Conservation (phyloP, 257 asterid species). For the Linaria vulgaris region DNA sequence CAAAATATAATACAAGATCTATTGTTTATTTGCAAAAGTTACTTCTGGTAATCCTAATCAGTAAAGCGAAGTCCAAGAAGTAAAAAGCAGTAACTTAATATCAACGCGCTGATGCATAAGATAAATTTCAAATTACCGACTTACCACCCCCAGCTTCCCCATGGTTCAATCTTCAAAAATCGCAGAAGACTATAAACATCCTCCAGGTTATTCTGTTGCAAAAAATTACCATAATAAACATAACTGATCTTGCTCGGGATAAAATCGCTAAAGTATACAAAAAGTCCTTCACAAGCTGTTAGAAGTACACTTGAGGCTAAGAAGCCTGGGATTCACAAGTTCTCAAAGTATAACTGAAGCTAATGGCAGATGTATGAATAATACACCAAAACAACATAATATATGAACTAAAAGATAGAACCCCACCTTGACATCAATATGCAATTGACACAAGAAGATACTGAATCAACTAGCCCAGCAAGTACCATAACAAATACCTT, state of each 20-base stretch:
- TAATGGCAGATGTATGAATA: conserved; percentile 2
- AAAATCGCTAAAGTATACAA: conserved; percentile 15
- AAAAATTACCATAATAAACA: conserved; percentile 23
- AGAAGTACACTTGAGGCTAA: not conserved
- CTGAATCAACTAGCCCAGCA: conserved; percentile 3
- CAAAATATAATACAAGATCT: conserved; percentile 9
- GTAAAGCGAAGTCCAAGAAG: conserved; percentile 9
- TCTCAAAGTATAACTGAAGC: conserved; percentile 15
- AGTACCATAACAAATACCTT: conserved; percentile 6
- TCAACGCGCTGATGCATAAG: conserved; percentile 25
- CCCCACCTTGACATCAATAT: not conserved
- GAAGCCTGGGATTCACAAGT: not conserved
- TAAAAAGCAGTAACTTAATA: conserved; percentile 11
- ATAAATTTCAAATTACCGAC: conserved; percentile 23
- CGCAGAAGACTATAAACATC: conserved; percentile 93
- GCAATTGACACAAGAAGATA: conserved; percentile 4
- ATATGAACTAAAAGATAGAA: not conserved
- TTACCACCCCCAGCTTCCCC: conserved; percentile 99
- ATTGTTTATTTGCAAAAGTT: not conserved
- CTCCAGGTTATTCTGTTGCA: conserved; percentile 87
- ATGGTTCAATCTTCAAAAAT: conserved; percentile 92
- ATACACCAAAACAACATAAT: not conserved
- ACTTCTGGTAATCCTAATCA: not conserved
- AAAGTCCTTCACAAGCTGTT: not conserved
- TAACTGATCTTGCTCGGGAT: conserved; percentile 18